Conservation (phyloP, 192 early-diverging fungal species). For the Cladochytrium replicatum region DNA sequence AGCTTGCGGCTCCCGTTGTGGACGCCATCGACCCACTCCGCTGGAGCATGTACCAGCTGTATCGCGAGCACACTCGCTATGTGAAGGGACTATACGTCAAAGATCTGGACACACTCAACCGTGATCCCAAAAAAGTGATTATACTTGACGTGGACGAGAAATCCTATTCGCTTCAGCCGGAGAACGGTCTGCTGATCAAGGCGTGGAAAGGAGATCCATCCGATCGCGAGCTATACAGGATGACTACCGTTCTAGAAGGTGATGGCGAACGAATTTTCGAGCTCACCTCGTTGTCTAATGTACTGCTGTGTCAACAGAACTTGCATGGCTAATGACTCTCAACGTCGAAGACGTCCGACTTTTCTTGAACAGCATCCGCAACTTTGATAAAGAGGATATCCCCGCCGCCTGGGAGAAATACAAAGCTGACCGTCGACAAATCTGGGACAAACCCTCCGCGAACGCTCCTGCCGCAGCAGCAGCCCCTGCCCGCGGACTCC, state of each 20-base stretch:
- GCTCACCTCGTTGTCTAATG: not conserved
- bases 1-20: conserved; percentile 77
- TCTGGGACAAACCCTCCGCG: conserved; percentile 13
- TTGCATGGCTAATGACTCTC: conserved; percentile 24
- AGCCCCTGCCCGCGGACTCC: no score
- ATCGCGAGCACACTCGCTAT: conserved; percentile 83
- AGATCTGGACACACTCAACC: conserved; percentile 86
- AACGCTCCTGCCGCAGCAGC: not conserved
- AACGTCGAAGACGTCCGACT: conserved; percentile 37
- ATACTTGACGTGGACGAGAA: conserved; percentile 85
- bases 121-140: conserved; percentile 87
- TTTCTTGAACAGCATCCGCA: conserved; percentile 24
- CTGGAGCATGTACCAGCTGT: conserved; percentile 76
- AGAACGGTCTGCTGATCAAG: conserved; percentile 77
- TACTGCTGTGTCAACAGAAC: conserved; percentile 23
- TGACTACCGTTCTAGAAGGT: conserved; percentile 90
- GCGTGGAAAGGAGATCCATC: conserved; percentile 75
- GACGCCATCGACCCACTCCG: conserved; percentile 81
- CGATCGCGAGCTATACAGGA: conserved; percentile 71
- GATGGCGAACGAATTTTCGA: no score
- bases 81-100: conserved; percentile 65
- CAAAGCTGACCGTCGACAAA: conserved; percentile 28
- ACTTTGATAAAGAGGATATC: conserved; percentile 19
- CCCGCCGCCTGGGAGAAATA: conserved; percentile 28
- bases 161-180: conserved; percentile 79